These are phyloP conservation scores for Fusarium anthophilum DNA, from an alignment of 2,329 filamentous ascomycete genomes.

Conservation along the genomic window DNA sequence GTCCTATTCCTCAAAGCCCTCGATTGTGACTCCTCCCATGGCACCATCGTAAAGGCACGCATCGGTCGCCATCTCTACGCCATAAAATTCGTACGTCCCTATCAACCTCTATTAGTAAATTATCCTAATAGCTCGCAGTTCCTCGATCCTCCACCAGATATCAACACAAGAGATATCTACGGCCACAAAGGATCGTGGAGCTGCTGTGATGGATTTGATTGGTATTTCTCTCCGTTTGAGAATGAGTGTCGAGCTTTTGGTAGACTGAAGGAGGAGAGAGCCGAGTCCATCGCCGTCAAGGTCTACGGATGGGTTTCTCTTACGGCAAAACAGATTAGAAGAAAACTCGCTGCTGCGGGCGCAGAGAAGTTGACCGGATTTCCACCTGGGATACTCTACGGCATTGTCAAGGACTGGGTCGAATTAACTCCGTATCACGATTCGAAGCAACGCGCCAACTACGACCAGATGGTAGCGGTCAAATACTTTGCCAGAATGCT, in stretches of 20 bases:
- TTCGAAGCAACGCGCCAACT: not conserved
- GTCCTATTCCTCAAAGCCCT: not conserved
- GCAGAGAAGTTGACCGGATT: not conserved
- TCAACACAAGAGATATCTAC: not conserved
- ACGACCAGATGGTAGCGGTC: not conserved
- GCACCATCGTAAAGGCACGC: not conserved
- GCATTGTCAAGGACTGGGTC: conserved; percentile 23
- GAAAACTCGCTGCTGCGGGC: not conserved
- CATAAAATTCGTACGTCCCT: not conserved
- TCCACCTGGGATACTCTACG: not conserved
- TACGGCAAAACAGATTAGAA: not conserved
- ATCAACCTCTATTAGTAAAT: not conserved
- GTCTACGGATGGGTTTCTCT: conserved; percentile 3
- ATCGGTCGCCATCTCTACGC: not conserved
- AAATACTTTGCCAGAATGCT: conserved; percentile 4
- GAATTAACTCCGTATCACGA: not conserved
- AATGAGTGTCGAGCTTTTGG: conserved; percentile 18
- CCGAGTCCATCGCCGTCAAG: conserved; percentile 7
- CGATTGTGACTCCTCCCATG: not conserved
- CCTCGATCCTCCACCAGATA: rapidly evolving
- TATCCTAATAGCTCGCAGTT: not conserved
- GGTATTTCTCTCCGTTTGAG: conserved; percentile 4
- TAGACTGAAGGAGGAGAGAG: not conserved
- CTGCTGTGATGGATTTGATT: conserved; percentile 1
- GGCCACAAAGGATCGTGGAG: not conserved